A percentile compares a stretch with the other conserved stretches of the same genome.
Evolutionary conservation across 352 stramenopile species (phyloP).

Genomic region (Aphanomyces astaci): DNA sequence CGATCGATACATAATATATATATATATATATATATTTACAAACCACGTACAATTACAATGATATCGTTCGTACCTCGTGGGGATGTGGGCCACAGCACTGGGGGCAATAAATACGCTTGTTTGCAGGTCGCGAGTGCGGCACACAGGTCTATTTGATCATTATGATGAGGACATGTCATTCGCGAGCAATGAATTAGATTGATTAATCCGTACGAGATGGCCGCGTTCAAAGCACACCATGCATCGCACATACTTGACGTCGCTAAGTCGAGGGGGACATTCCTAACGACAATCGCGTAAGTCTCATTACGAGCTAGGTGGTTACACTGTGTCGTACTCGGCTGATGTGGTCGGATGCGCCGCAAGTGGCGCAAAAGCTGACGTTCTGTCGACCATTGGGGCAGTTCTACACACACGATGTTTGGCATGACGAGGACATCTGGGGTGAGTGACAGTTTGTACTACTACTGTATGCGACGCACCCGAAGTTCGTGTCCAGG

Average conservation of each 20-base stretch:
- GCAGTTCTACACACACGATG: conserved; percentile 36
- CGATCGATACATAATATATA: no score
- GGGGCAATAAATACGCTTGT: conserved; percentile 62
- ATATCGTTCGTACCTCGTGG: conserved; percentile 32
- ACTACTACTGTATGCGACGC: conserved; percentile 20
- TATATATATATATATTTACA: no score
- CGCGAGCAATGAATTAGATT: no score
- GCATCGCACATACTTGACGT: conserved; percentile 38
- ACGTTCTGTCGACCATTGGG: conserved; percentile 38
- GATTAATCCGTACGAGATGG: conserved; percentile 33
- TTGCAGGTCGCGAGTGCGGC: conserved; percentile 50
- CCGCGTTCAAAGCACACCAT: conserved; percentile 62
- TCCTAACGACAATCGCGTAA: not conserved
- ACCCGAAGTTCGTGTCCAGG: conserved; percentile 57
- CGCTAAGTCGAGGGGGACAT: not conserved
- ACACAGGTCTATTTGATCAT: conserved; percentile 61
- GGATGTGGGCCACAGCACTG: conserved; percentile 54
- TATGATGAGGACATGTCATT: no score
- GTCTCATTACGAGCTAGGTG: conserved; percentile 27
- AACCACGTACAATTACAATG: no score
- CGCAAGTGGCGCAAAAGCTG: conserved; percentile 45
- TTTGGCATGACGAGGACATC: no score
- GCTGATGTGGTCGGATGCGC: conserved; percentile 39
- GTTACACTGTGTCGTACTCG: conserved; percentile 36
- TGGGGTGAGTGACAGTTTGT: not conserved